Percentiles rank a stretch among this genome's conserved stretches.
phyloP scores from a whole-genome alignment of 2,329 filamentous ascomycete species.

The Ophiosphaerella herpotricha region DNA sequence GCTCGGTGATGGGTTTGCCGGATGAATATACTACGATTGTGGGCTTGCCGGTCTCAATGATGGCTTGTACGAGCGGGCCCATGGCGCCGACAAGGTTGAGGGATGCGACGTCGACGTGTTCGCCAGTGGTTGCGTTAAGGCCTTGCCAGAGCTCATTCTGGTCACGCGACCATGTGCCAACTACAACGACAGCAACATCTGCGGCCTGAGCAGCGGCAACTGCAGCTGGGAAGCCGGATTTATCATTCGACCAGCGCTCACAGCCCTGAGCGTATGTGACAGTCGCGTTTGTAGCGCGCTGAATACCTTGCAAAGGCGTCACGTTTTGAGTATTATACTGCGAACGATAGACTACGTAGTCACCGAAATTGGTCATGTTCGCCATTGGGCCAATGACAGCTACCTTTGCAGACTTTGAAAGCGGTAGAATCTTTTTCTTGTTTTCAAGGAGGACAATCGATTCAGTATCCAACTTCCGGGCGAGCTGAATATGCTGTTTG shows the following conservation, averaged over 20 bases:
- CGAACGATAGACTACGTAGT: conserved; percentile 71
- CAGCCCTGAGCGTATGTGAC: conserved; percentile 72
- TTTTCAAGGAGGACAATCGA: conserved; percentile 78
- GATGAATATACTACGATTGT: conserved; percentile 70
- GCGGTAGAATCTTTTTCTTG: conserved; percentile 64
- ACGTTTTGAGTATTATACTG: conserved; percentile 64
- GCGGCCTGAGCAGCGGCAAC: conserved; percentile 67
- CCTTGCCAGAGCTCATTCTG: conserved; percentile 72
- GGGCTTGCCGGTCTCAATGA: conserved; percentile 69
- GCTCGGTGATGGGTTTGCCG: conserved; percentile 73
- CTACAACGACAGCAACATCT: conserved; percentile 73
- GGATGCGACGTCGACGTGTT: conserved; percentile 69
- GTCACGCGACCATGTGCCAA: conserved; percentile 77
- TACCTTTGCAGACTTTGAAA: conserved; percentile 68
- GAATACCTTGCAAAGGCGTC: conserved; percentile 72
- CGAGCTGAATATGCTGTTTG: conserved; percentile 60
- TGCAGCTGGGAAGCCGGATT: conserved; percentile 70
- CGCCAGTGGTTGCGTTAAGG: conserved; percentile 74
- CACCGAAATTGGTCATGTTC: conserved; percentile 62
- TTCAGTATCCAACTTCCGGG: conserved; percentile 69
- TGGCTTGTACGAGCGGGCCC: conserved; percentile 66
- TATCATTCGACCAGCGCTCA: conserved; percentile 72
- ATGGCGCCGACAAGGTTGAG: conserved; percentile 73
- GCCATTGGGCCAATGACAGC: conserved; percentile 79
- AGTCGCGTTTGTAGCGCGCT: conserved; percentile 59